Conservation (phyloP, 495 filamentous ascomycete species). For the Penicillium atrosanguineum region DNA sequence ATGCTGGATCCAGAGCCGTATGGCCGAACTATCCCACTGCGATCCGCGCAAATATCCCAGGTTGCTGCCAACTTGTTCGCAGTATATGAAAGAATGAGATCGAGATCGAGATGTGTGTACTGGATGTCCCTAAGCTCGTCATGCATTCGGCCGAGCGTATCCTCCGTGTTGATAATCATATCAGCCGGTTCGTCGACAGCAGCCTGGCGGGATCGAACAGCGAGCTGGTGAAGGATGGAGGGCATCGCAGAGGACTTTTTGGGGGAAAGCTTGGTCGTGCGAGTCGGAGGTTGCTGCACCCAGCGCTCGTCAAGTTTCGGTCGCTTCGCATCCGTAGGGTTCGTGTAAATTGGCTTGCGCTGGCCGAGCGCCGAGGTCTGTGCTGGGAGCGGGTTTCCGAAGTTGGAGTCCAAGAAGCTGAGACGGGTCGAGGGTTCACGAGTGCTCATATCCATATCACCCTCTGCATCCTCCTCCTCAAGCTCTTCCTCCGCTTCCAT, state of each 20-base stretch:
- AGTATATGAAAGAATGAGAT: conserved; percentile 52
- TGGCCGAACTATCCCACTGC: conserved; percentile 42
- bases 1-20: conserved; percentile 50
- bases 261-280: conserved; percentile 38
- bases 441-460: conserved; percentile 23
- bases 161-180: conserved; percentile 46
- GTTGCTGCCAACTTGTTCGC: conserved; percentile 53
- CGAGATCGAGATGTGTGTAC: conserved; percentile 53
- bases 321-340: conserved; percentile 42
- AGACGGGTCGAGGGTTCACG: conserved; percentile 20
- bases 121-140: conserved; percentile 54
- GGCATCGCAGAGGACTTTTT: conserved; percentile 52
- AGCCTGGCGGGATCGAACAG: conserved; percentile 31
- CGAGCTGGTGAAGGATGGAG: conserved; percentile 44
- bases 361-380: conserved; percentile 16
- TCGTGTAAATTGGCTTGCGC: conserved; percentile 43
- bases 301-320: conserved; percentile 45
- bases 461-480: conserved; percentile 29
- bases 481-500: conserved; percentile 29
- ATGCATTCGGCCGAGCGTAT: conserved; percentile 45
- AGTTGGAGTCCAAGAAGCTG: conserved; percentile 36
- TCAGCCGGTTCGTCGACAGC: conserved; percentile 42
- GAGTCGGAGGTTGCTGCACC: conserved; percentile 36
- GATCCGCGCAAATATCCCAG: conserved; percentile 56
- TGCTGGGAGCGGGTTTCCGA: conserved; percentile 24